phyloP scores from a whole-genome alignment of 1,284 basidiomycete species.

The Peniophora sp. region DNA sequence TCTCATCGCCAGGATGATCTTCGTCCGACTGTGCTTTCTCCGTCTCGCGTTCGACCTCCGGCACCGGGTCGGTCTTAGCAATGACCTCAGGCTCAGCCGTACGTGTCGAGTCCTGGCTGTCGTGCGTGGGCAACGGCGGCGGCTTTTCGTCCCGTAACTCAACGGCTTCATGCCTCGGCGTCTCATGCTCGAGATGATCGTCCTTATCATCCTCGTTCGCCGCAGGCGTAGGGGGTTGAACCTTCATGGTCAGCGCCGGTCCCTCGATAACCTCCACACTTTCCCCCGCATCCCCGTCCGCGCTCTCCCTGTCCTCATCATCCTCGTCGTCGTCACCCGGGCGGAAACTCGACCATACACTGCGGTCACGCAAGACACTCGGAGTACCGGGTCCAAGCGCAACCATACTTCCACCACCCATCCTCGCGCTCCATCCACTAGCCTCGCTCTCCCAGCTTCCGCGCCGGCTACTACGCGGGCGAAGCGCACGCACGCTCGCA shows the following conservation, averaged over 20 bases:
- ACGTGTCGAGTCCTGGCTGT: background rate
- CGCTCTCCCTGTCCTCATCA: background rate
- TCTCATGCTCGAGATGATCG: background rate
- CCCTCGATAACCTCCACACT: background rate
- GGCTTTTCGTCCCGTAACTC: background rate
- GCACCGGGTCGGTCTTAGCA: background rate
- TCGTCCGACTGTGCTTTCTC: background rate
- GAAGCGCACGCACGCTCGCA: slow-evolving; percentile 71
- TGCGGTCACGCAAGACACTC: slow-evolving; percentile 40
- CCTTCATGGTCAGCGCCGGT: slow-evolving; percentile 10
- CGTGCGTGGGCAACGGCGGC: background rate
- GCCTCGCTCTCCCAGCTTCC: slow-evolving; percentile 81
- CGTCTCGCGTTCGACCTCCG: background rate
- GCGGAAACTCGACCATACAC: slow-evolving; percentile 48
- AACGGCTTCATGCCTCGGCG: background rate
- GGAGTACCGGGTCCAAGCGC: slow-evolving; percentile 29
- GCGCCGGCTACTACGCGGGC: slow-evolving; percentile 72
- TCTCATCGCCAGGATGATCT: slow-evolving; percentile 3
- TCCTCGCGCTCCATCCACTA: slow-evolving; percentile 75
- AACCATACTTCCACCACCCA: slow-evolving; percentile 29
- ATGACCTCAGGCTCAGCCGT: background rate
- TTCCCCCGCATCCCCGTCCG: background rate
- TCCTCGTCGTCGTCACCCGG: slow-evolving; percentile 28
- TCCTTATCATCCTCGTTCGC: background rate
- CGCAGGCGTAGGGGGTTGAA: slow-evolving; percentile 4